phyloP scores from a whole-genome alignment of 75 land plant species.

The Azolla pinnata region DNA sequence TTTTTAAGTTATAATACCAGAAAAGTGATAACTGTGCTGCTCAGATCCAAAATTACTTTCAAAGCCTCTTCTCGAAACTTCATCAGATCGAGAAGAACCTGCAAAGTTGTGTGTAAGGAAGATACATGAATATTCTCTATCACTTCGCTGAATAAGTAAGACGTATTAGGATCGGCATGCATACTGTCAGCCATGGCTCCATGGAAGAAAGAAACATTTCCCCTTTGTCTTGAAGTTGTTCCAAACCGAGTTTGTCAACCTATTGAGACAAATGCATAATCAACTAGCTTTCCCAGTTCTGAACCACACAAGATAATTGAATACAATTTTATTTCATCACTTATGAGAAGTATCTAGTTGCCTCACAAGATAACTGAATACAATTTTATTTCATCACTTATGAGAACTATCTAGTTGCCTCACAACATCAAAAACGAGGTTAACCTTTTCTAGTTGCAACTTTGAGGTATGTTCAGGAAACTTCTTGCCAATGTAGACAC shows the following conservation, averaged over 20 bases:
- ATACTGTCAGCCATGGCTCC: conserved; percentile 94
- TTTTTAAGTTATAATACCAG: conserved; percentile 40
- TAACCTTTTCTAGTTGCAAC: conserved; percentile 80
- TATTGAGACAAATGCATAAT: too few species aligned
- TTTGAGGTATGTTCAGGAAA: conserved; percentile 91
- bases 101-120: too few species aligned
- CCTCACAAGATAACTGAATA: too few species aligned
- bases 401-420: too few species aligned
- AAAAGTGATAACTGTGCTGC: conserved; percentile 95
- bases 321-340: too few species aligned
- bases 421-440: not conserved
- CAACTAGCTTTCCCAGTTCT: too few species aligned
- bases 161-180: not conserved
- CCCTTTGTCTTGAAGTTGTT: conserved; percentile 62
- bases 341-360: too few species aligned
- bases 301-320: too few species aligned
- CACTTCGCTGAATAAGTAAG: not conserved
- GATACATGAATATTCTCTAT: not conserved
- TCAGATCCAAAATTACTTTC: conserved; percentile 81
- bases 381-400: too few species aligned
- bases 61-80: conserved; percentile 97
- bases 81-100: conserved; percentile 96
- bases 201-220: conserved; percentile 53
- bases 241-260: conserved; percentile 87
- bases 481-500: conserved; percentile 64